Conservation (phyloP, 2,329 filamentous ascomycete species). For the Dendrostoma leiphaemia region DNA sequence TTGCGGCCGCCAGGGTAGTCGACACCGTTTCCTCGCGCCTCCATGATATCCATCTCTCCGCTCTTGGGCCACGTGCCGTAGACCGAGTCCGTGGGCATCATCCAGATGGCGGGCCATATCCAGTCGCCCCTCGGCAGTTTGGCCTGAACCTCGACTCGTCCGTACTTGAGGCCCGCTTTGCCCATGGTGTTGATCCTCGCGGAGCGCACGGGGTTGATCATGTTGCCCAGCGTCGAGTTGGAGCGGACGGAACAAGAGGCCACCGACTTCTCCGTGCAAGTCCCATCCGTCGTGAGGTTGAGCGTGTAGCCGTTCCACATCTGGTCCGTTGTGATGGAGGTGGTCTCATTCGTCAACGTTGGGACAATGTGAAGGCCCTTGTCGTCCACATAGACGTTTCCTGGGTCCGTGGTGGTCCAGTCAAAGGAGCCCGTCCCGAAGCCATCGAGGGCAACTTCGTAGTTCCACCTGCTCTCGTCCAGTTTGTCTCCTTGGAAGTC, state of each 20-base stretch:
- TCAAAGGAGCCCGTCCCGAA: slow-evolving; percentile 51
- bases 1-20: slow-evolving; percentile 42
- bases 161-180: slow-evolving; percentile 46
- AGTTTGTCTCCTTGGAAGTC: slow-evolving; percentile 34
- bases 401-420: slow-evolving; percentile 48
- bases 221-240: slow-evolving; percentile 40
- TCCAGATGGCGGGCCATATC: slow-evolving; percentile 51
- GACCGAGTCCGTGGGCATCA: slow-evolving; percentile 46
- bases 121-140: slow-evolving; percentile 52
- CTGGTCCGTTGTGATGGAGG: slow-evolving; percentile 35
- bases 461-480: slow-evolving; percentile 17
- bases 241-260: slow-evolving; percentile 37
- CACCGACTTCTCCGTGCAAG: slow-evolving; percentile 38
- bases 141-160: slow-evolving; percentile 51
- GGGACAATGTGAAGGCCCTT: slow-evolving; percentile 55
- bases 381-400: slow-evolving; percentile 46
- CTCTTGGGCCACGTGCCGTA: slow-evolving; percentile 51
- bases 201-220: slow-evolving; percentile 49
- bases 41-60: slow-evolving; percentile 54
- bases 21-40: slow-evolving; percentile 45
- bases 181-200: slow-evolving; percentile 47
- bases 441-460: slow-evolving; percentile 30
- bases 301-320: slow-evolving; percentile 40
- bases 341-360: slow-evolving; percentile 44
- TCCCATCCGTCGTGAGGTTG: slow-evolving; percentile 41